phyloP scores from a whole-genome alignment of 2,329 filamentous ascomycete species.

The Blastomyces silverae region DNA sequence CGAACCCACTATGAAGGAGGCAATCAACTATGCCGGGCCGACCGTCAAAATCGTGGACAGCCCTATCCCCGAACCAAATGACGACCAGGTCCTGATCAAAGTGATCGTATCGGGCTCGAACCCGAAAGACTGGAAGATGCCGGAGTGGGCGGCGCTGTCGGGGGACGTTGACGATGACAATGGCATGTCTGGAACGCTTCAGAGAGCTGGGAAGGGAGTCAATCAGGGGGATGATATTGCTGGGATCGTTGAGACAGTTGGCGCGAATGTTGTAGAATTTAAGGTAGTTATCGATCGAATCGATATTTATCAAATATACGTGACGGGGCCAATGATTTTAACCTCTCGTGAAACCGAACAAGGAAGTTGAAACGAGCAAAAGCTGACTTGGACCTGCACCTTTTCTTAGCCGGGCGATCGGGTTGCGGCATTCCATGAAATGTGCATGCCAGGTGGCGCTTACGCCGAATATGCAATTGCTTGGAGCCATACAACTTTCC shows the following conservation, averaged over 20 bases:
- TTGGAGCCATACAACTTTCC: constrained; percentile 50
- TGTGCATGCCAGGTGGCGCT: constrained; percentile 45
- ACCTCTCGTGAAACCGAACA: too few species aligned
- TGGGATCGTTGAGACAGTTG: constrained; percentile 47
- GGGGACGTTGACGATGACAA: not conserved
- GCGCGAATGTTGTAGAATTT: constrained; percentile 48
- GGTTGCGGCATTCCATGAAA: constrained; percentile 46
- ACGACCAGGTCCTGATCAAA: constrained; percentile 37
- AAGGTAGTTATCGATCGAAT: constrained; percentile 26
- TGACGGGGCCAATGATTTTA: not conserved
- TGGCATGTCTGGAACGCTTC: constrained; percentile 19
- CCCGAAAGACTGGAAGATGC: constrained; percentile 46
- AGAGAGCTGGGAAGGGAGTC: constrained; percentile 19
- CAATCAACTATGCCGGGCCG: constrained; percentile 21
- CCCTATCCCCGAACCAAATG: constrained; percentile 37
- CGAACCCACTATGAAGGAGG: not conserved
- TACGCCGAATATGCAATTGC: constrained; percentile 54
- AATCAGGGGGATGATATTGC: constrained; percentile 47
- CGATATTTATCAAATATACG: not conserved
- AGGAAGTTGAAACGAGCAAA: not conserved
- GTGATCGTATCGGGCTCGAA: constrained; percentile 40
- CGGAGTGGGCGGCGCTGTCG: not conserved
- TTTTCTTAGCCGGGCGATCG: constrained; percentile 46
- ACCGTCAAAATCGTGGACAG: constrained; percentile 38
- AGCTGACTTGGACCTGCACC: not conserved